phyloP scores from a whole-genome alignment of 768 basidiomycete genomes.

The Suillus subaureus region DNA sequence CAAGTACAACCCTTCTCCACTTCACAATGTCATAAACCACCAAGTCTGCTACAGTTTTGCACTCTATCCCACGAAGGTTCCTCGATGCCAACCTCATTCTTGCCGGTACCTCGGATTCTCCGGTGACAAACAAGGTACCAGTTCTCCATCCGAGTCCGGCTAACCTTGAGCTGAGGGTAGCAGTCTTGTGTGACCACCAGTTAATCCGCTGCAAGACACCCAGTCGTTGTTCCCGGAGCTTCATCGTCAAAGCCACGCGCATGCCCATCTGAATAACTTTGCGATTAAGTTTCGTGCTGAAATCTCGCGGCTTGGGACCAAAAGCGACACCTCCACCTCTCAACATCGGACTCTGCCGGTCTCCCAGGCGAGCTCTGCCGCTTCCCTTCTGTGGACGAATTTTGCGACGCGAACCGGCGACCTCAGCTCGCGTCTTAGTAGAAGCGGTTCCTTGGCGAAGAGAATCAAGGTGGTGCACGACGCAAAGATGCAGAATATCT shows the following conservation, averaged over 20 bases:
- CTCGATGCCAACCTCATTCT: slow-evolving; percentile 62
- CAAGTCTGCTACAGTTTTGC: slow-evolving; percentile 64
- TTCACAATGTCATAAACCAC: slow-evolving; percentile 83
- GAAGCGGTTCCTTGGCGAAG: slow-evolving; percentile 90
- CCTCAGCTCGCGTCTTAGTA: slow-evolving; percentile 91
- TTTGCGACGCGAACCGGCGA: slow-evolving; percentile 87
- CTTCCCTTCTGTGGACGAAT: slow-evolving; percentile 91
- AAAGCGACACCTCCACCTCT: slow-evolving; percentile 92
- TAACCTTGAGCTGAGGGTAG: slow-evolving; percentile 62
- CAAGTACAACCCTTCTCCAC: slow-evolving; percentile 82
- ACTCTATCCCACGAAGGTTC: slow-evolving; percentile 72
- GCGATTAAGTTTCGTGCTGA: slow-evolving; percentile 87
- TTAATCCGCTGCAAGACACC: slow-evolving; percentile 73
- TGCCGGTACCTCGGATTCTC: slow-evolving; percentile 52
- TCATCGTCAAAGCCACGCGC: slow-evolving; percentile 84
- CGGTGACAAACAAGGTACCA: slow-evolving; percentile 73
- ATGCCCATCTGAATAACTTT: slow-evolving; percentile 94
- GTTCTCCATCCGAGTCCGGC: slow-evolving; percentile 66
- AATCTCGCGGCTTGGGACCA: slow-evolving; percentile 90
- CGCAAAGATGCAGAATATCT: slow-evolving; percentile 92
- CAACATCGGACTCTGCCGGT: slow-evolving; percentile 83
- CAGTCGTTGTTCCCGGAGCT: slow-evolving; percentile 72
- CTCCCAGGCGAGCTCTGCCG: slow-evolving; percentile 88
- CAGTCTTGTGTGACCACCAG: slow-evolving; percentile 77
- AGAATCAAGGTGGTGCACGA: slow-evolving; percentile 83